Evolutionary conservation across 2,329 filamentous ascomycete genomes (phyloP), one percentile per base, ranked within the genome.

Genomic region (Fusarium concolor): DNA sequence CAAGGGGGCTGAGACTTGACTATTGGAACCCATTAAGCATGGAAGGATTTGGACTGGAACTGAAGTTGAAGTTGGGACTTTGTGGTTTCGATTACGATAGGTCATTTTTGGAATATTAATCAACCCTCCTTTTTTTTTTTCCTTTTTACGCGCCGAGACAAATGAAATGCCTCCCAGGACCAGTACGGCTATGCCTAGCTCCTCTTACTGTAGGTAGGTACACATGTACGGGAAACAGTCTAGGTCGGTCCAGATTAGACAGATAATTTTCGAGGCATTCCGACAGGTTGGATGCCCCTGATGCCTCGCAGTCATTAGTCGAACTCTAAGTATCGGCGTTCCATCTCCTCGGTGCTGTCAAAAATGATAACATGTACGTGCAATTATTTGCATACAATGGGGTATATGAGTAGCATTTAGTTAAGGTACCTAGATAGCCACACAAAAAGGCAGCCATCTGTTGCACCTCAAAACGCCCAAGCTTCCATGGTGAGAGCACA

Each of bases 101-200:
- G 60, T 72, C 68, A 71, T 62, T 55, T 57, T 38, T 55, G 50
- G 49, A 54, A 62, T 58, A 57, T 65, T 67, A 69, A 67, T 62
- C 52, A 67, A 66, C 10, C 15, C 45, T 52, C 26, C 24, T 46
- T n/a, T n/a, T 24, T 24, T 24, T 65, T 28, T 24, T 46, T 35
- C 55, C 28, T 45, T 62, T 37, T 58, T 61, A 50, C 26, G 41
- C 57, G 31, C 56, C 56, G 62, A 61, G 35, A 65, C 61, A 55
- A 49, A 61, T 42, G 22, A 22, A n/a, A 41, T 6, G 14, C 56
- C 26, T 26, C 6, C 26, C 26, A 26, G 26, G 26, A 10, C 26
- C 26, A 61, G 61, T 41, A 41, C 51, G n/a, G n/a, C n/a, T n/a
- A n/a, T n/a, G n/a, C n/a, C n/a, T n/a, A n/a, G n/a, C n/a, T n/a